Evolutionary conservation across 805 yeast genomes (phyloP).

Genomic region (Yamadazyma philogaea): DNA sequence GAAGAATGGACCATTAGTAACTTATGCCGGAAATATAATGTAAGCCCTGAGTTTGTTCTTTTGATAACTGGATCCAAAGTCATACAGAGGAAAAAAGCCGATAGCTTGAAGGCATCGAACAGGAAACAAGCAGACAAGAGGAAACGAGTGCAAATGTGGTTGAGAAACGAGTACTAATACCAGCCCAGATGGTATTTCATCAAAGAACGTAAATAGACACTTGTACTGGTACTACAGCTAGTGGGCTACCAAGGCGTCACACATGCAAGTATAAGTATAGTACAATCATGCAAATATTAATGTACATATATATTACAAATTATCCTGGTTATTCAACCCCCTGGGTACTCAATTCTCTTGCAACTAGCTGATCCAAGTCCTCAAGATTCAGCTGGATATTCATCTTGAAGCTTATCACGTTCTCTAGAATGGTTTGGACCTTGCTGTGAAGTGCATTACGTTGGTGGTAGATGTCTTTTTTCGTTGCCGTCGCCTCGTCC

Average conservation of each 20-base stretch:
- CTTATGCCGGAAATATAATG: conserved; percentile 57
- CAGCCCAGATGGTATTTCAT: no score
- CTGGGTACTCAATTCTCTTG: conserved; percentile 20
- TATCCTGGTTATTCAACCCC: neutral
- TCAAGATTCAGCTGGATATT: conserved; percentile 64
- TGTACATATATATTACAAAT: conserved; percentile 2
- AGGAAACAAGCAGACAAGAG: conserved; percentile 48
- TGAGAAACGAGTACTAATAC: conserved; percentile 51
- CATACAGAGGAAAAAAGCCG: neutral
- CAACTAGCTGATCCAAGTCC: conserved; percentile 49
- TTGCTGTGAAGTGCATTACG: conserved; percentile 50
- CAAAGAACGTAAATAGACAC: no score
- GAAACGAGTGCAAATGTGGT: conserved; percentile 63
- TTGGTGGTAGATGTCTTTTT: conserved; percentile 44
- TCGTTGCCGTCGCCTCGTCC: conserved; percentile 50
- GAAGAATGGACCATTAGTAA: conserved; percentile 58
- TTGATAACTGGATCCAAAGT: neutral
- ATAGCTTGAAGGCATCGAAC: no score
- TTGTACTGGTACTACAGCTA: no score
- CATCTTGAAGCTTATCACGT: conserved; percentile 61
- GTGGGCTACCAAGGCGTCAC: no score
- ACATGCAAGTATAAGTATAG: conserved; percentile 6
- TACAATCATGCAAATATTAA: neutral
- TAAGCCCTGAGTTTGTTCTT: conserved; percentile 33
- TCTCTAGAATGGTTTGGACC: conserved; percentile 56